These are phyloP conservation scores for Boeremia exigua DNA, from an alignment of 2,329 filamentous ascomycete species.

Conservation along the genomic window DNA sequence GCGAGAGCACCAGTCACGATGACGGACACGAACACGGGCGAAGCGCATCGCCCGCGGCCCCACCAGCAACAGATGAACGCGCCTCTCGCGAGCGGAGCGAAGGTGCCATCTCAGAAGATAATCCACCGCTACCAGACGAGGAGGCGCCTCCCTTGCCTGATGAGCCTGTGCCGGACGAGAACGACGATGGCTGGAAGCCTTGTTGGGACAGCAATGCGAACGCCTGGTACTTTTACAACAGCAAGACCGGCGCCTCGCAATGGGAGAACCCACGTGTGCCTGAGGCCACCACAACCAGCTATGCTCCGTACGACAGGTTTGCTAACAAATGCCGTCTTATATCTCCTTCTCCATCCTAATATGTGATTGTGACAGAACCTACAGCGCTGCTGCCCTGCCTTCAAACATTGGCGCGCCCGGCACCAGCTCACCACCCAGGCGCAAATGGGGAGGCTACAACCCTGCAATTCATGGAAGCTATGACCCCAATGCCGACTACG, in stretches of 20 bases:
- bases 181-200: conserved; percentile 78
- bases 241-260: conserved; percentile 73
- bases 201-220: conserved; percentile 74
- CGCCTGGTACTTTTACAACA: conserved; percentile 85
- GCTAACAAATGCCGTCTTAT: conserved; percentile 40
- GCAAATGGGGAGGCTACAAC: conserved; percentile 79
- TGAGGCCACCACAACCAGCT: conserved; percentile 41
- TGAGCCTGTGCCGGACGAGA: conserved; percentile 52
- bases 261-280: conserved; percentile 87
- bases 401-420: conserved; percentile 41
- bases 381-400: conserved; percentile 36
- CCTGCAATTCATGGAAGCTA: conserved; percentile 96
- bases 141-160: conserved; percentile 53
- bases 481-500: conserved; percentile 95
- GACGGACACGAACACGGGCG: conserved; percentile 1
- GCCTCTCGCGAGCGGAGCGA: conserved; percentile 14
- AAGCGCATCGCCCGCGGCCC: conserved; percentile 15
- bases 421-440: conserved; percentile 42
- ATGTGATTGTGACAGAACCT: conserved; percentile 31
- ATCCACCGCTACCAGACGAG: conserved; percentile 37
- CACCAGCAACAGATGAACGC: conserved; percentile 11
- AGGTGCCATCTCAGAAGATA: conserved; percentile 14
- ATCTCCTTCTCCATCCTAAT: conserved; percentile 41
- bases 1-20: conserved; percentile 18
- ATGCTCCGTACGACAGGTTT: conserved; percentile 47